Evolutionary conservation across 805 yeast genomes (phyloP), one percentile per base, ranked within the genome.

Genomic region (Suhomyces vadensis): DNA sequence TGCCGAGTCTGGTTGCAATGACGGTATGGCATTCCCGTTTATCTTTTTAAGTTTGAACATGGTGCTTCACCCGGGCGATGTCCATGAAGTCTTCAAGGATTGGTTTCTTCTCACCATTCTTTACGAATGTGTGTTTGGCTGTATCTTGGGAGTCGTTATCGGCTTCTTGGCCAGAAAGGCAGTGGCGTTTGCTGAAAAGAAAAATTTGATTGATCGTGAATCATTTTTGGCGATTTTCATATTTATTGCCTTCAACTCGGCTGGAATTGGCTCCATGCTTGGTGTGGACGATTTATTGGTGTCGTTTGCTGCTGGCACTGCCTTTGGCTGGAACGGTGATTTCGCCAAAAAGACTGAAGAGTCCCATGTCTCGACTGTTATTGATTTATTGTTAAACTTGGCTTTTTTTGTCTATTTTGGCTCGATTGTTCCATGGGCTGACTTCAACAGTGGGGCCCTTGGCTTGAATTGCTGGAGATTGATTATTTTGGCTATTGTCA

Each of bases 1-100:
- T 23, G 95, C 96, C 0, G 95, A 88, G 55, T 84, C 92, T 0
- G 95, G 91, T 3, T 86, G 96, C 61, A 90, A 90, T 63, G 97
- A 90, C 59, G 97, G 97, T 35, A 85, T 90, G 94, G 97, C 97
- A 0, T 90, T 87, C 58, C 97, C 97, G 0, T 90, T 90, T 59
- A 86, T 87, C 20, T 74, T 75, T 66, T 63, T 91, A 33, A 81
- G 94, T 1, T 67, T 88, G 49, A 78, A 84, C 58, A 60, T 89
- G 37, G 78, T 90, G 41, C 61, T 80, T n/a, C 81, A 85, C 58
- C 74, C 76, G 23, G 86, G 86, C 3, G 65, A 86, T 42, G 79
- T 82, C 2, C 77, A 81, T 3, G 81, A 78, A 49, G 86, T 90
- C 47, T 78, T 89, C 22, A 82, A 83, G 56, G 85, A 90, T 51